Percentiles rank a stretch among this genome's conserved stretches.
These are phyloP conservation scores for Retiboletus flavoniger DNA, from an alignment of 1,284 basidiomycete species.

Conservation along the genomic window DNA sequence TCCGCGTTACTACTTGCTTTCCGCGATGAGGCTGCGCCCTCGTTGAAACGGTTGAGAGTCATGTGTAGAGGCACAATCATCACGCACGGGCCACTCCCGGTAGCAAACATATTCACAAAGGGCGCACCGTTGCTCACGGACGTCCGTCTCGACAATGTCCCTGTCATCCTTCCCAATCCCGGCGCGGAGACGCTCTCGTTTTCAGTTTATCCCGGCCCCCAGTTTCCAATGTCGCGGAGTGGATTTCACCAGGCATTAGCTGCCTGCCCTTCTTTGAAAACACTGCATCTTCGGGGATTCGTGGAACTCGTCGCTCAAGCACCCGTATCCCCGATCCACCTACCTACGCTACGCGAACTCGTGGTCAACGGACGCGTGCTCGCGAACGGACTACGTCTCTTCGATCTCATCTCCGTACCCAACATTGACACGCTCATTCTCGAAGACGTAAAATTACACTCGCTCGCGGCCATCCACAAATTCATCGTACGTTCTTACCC, in stretches of 20 bases:
- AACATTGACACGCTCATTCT: conserved; percentile 33
- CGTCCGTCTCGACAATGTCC: conserved; percentile 32
- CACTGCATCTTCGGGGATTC: conserved; percentile 33
- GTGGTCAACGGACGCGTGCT: conserved; percentile 33
- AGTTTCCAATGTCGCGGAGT: conserved; percentile 31
- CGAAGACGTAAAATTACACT: conserved; percentile 31
- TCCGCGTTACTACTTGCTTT: conserved; percentile 23
- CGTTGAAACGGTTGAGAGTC: conserved; percentile 25
- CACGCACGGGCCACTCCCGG: conserved; percentile 30
- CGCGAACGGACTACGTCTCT: conserved; percentile 30
- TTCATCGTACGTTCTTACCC: conserved; percentile 29
- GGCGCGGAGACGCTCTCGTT: conserved; percentile 25
- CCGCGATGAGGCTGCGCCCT: conserved; percentile 28
- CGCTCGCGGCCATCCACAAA: conserved; percentile 32
- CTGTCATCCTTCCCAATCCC: conserved; percentile 26
- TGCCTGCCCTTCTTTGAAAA: conserved; percentile 22
- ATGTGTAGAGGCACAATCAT: conserved; percentile 35
- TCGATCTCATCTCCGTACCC: conserved; percentile 33
- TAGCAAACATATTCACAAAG: conserved; percentile 23
- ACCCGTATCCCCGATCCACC: conserved; percentile 20
- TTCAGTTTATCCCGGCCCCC: conserved; percentile 33
- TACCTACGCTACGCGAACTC: conserved; percentile 32
- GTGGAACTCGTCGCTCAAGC: conserved; percentile 26
- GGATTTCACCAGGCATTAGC: conserved; percentile 24
- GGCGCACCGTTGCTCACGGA: conserved; percentile 33